Conservation (phyloP, 768 basidiomycete species). For the Mycena rebaudengoi region DNA sequence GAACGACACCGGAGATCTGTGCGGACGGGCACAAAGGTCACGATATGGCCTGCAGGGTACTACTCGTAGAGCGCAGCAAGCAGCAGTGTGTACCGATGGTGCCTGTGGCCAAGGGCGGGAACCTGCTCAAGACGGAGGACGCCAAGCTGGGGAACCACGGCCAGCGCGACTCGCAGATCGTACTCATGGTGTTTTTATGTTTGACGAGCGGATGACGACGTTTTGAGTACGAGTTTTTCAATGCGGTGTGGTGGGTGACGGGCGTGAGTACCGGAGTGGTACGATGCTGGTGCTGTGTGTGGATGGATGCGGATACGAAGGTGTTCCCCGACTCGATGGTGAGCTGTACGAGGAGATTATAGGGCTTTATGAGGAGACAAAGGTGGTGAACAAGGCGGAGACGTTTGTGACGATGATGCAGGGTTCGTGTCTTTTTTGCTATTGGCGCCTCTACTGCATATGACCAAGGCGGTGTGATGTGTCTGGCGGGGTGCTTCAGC, state of each 20-base stretch:
- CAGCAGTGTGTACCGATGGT: constrained; percentile 97
- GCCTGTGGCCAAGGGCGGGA: constrained; percentile 95
- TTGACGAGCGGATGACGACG: constrained; percentile 99
- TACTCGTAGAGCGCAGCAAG: constrained; percentile 95
- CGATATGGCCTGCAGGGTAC: constrained; percentile 98
- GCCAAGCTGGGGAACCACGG: constrained; percentile 97
- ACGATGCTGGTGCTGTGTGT: constrained; percentile 95
- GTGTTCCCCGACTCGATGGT: constrained; percentile 98
- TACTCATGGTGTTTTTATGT: constrained; percentile 99
- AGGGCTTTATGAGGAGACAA: constrained; percentile 99
- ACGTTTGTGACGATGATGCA: constrained; percentile 99
- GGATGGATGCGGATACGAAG: constrained; percentile 97
- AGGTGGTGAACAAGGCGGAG: constrained; percentile 99
- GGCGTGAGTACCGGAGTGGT: constrained; percentile 96
- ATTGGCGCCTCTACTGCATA: constrained; percentile 59
- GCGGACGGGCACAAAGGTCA: constrained; percentile 99
- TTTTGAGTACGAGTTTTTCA: constrained; percentile 99
- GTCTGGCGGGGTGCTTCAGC: constrained; percentile 98
- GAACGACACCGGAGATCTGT: constrained; percentile 94
- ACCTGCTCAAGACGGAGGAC: constrained; percentile 88
- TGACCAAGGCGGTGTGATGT: constrained; percentile 99
- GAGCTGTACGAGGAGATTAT: constrained; percentile 96
- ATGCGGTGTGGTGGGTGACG: constrained; percentile 94
- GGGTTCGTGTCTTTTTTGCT: constrained; percentile 62
- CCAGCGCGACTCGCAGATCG: constrained; percentile 98